Conservation (phyloP, 2,329 filamentous ascomycete species). For the Claviceps monticola region DNA sequence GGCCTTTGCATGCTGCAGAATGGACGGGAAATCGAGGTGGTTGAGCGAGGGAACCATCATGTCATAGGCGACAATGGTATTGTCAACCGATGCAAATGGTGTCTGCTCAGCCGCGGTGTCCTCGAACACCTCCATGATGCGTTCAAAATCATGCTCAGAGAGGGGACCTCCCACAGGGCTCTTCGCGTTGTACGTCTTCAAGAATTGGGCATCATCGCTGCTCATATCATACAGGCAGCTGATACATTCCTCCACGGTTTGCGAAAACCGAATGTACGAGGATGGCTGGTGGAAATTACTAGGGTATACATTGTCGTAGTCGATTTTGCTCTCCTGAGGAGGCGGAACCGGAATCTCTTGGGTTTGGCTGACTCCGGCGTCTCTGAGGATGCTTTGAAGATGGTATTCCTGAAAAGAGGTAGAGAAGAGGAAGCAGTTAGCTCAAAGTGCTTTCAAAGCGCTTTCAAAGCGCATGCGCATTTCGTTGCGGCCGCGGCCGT, state of each 20-base stretch:
- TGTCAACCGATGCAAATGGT: constrained; percentile 82
- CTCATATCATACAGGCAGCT: constrained; percentile 90
- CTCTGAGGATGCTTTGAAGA: constrained; percentile 65
- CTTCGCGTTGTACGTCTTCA: constrained; percentile 73
- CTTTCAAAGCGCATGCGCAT: background rate
- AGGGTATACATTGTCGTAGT: constrained; percentile 83
- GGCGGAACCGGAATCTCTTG: constrained; percentile 54
- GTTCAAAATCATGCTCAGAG: constrained; percentile 84
- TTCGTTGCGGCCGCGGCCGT: background rate
- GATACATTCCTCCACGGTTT: constrained; percentile 91
- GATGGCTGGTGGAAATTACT: constrained; percentile 68
- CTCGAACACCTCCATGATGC: constrained; percentile 90
- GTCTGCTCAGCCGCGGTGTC: constrained; percentile 71
- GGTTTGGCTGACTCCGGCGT: constrained; percentile 39
- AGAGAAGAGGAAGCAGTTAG: background rate
- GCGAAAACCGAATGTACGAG: constrained; percentile 94
- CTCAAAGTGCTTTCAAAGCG: background rate
- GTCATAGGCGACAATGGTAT: constrained; percentile 65
- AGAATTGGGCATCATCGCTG: constrained; percentile 73
- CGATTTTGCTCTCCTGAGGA: constrained; percentile 49
- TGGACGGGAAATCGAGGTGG: constrained; percentile 32
- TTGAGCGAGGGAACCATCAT: constrained; percentile 58
- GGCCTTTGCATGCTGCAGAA: constrained; percentile 51
- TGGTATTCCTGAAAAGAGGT: constrained; percentile 68
- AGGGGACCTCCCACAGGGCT: constrained; percentile 50